Base-by-base conservation (phyloP, 2,329 filamentous ascomycete species). In the Arthroderma sp. region DNA sequence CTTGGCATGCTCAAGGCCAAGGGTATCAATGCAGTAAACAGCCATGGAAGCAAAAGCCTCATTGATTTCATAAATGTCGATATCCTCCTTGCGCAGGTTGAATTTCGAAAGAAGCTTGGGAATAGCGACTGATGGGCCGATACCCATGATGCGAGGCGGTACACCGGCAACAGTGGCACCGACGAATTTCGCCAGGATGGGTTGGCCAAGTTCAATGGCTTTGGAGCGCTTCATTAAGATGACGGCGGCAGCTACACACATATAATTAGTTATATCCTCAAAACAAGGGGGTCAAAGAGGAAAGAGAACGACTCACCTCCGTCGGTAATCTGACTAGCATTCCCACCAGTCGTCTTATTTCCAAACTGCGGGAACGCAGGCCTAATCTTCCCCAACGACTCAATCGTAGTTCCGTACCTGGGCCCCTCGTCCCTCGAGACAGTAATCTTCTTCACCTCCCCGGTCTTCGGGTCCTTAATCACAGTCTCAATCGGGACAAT, bases 11-110 rank as follows among this genome's bases (percentile, higher is more conserved):
- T 80, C 74, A 63, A 79, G 44, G 58, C 77, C 57, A 6, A 71
- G 57, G 64, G 89, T 77, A 57, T 86, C 74, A 45, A 83, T 69
- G 68, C 87, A 94, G 75, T 95, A 96, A 29, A 95, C 88, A 1
- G 86, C 88, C 91, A 96, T 96, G 43, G 84, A 91, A 22, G 88
- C 89, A 58, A 98, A 98, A 1, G 91, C 91, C 74, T 98, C 91
- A 71, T 98, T 98, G 60, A 98, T 68, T 74, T 96, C 91, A 55
- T 89, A 73, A 32, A 96, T 75, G 59, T 98, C 91, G 50, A 91
- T 77, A 56, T 96, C 91, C 47, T 81, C 76, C 44, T 94, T 70
- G 27, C 74, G 77, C 49, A 98, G 67, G 65, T 82, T 79, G 74
- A 82, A 80, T 69, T 91, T 81, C 59, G 67, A 67, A 38, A 98